Evolutionary conservation across 1,284 basidiomycete genomes (phyloP).

Genomic region (Austropuccinia psidii): DNA sequence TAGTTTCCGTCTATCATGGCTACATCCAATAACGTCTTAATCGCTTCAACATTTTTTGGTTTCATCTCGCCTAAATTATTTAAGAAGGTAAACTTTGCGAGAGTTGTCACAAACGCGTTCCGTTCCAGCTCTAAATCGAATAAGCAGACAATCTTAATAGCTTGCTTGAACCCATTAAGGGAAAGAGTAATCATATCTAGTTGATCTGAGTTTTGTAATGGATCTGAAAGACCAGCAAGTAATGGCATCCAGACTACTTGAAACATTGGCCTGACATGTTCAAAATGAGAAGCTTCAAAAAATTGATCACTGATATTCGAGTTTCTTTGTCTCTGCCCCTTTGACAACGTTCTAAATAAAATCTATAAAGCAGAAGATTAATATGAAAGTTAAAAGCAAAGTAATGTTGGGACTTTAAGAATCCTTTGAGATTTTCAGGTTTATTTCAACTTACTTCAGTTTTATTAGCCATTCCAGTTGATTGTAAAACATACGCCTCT

Average conservation of each 20-base stretch:
- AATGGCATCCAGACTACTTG: constrained; percentile 97
- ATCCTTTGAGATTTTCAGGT: not conserved
- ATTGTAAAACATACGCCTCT: constrained; percentile 87
- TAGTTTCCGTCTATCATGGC: constrained; percentile 89
- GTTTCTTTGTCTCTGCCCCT: constrained; percentile 66
- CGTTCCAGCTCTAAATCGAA: constrained; percentile 92
- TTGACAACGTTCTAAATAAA: constrained; percentile 78
- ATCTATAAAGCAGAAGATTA: constrained; percentile 54
- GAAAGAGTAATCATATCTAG: constrained; percentile 83
- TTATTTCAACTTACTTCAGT: constrained; percentile 61
- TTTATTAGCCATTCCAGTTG: constrained; percentile 88
- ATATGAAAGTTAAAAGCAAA: not conserved
- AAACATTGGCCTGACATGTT: constrained; percentile 94
- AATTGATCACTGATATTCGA: constrained; percentile 70
- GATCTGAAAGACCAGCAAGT: constrained; percentile 81
- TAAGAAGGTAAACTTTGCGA: constrained; percentile 93
- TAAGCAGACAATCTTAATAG: constrained; percentile 84
- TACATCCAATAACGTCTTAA: constrained; percentile 83
- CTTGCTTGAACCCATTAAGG: constrained; percentile 84
- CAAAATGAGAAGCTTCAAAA: constrained; percentile 86
- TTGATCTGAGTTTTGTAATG: constrained; percentile 70
- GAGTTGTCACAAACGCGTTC: constrained; percentile 93
- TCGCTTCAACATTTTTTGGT: constrained; percentile 95
- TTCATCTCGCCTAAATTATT: constrained; percentile 97
- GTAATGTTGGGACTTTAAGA: not conserved